These are phyloP conservation scores for Mitragyna speciosa DNA, from an alignment of 257 asterid species.

Conservation along the genomic window DNA sequence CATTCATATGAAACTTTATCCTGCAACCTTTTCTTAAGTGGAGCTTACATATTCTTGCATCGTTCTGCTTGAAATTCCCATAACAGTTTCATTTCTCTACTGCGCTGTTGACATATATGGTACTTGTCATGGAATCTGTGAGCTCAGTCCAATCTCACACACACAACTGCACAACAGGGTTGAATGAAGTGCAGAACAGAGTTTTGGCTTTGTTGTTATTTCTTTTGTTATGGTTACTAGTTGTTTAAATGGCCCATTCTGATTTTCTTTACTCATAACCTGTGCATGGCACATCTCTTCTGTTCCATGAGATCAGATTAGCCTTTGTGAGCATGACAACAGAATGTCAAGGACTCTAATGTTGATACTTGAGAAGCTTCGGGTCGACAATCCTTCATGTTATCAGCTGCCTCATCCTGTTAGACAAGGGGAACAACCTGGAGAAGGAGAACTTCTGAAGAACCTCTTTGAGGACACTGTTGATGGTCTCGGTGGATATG, in stretches of 20 bases:
- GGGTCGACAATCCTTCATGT: constrained; percentile 62
- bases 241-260: neutral
- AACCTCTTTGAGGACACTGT: constrained; percentile 69
- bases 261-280: neutral
- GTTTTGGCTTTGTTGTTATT: neutral
- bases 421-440: constrained; percentile 87
- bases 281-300: neutral
- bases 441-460: constrained; percentile 58
- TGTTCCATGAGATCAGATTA: constrained; percentile 45
- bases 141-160: neutral
- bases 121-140: no score
- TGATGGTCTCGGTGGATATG: constrained; percentile 64
- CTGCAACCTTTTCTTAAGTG: no score
- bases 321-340: constrained; percentile 49
- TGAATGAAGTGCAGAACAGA: neutral
- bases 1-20: no score
- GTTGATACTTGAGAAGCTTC: constrained; percentile 46
- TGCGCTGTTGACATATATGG: no score
- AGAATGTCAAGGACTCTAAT: constrained; percentile 59
- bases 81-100: no score
- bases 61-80: no score
- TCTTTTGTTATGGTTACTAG: neutral
- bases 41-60: no score
- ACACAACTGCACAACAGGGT: neutral
- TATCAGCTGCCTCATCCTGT: constrained; percentile 63